These are phyloP conservation scores for Pichia sp. DNA, from an alignment of 1,139 yeast genomes.

Conservation along the genomic window DNA sequence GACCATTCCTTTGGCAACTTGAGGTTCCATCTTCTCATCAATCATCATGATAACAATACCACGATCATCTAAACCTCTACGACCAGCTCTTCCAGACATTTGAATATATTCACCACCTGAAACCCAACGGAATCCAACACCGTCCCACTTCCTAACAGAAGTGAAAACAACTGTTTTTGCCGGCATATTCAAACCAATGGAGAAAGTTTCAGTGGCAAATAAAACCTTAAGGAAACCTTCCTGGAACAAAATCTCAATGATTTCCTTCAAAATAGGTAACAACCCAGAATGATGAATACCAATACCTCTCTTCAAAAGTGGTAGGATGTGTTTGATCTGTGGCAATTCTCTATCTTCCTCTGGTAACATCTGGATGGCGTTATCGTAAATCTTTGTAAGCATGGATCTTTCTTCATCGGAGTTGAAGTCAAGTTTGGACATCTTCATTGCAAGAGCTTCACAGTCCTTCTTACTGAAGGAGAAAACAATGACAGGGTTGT, in stretches of 20 bases:
- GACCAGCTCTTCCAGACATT: conserved; percentile 99
- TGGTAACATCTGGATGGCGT: conserved; percentile 81
- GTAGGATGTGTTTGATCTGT: conserved; percentile 85
- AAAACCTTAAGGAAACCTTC: conserved; percentile 92
- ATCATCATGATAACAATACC: conserved; percentile 98
- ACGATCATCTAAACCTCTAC: conserved; percentile 89
- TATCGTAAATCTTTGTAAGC: conserved; percentile 77
- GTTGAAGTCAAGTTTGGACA: conserved; percentile 93
- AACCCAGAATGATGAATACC: conserved; percentile 98
- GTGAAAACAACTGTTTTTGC: conserved; percentile 98
- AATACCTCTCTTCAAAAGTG: conserved; percentile 85
- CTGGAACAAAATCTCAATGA: conserved; percentile 92
- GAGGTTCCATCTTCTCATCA: conserved; percentile 99
- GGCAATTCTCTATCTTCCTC: conserved; percentile 90
- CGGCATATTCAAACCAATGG: conserved; percentile 96
- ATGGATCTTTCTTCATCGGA: conserved; percentile 89
- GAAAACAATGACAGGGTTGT: conserved; percentile 96
- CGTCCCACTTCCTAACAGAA: conserved; percentile 97
- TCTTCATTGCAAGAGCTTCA: conserved; percentile 85
- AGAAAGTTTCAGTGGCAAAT: conserved; percentile 97
- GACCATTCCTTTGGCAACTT: conserved; percentile 98
- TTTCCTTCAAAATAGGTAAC: conserved; percentile 91
- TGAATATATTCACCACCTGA: conserved; percentile 98
- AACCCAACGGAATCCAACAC: conserved; percentile 95
- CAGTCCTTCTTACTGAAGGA: conserved; percentile 96